Percentiles rank a stretch among this genome's conserved stretches.
Conservation (phyloP, 768 basidiomycete species). For the Pisolithus marmoratus region DNA sequence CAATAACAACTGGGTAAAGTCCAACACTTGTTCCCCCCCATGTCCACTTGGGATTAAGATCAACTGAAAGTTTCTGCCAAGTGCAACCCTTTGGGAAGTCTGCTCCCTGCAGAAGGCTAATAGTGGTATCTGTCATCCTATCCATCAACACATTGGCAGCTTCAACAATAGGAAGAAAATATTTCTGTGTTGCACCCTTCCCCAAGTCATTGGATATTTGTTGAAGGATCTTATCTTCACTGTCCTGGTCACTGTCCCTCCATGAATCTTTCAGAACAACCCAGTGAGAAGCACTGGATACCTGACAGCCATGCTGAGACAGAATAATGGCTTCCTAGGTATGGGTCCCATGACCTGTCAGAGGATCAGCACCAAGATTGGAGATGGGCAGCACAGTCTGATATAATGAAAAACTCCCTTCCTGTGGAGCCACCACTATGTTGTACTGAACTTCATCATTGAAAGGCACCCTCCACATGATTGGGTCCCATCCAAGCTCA, state of each 20-base stretch:
- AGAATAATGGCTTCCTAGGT: background rate
- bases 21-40: no score
- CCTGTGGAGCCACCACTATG: background rate
- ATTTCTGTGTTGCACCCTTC: no score
- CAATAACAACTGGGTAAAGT: no score
- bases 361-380: background rate
- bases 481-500: conserved; percentile 2
- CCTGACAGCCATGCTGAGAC: background rate
- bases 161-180: background rate
- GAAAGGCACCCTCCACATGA: background rate
- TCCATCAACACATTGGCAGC: background rate
- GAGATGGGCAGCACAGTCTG: background rate
- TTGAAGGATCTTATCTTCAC: background rate
- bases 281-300: no score
- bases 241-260: background rate
- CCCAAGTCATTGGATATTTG: background rate
- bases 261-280: conserved; percentile 1
- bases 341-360: background rate
- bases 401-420: background rate
- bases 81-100: background rate
- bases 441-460: background rate
- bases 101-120: background rate
- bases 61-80: no score
- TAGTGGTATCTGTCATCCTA: background rate
- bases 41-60: no score